Conservation (phyloP, 208 protist species). For the Crithidia mellificae region DNA sequence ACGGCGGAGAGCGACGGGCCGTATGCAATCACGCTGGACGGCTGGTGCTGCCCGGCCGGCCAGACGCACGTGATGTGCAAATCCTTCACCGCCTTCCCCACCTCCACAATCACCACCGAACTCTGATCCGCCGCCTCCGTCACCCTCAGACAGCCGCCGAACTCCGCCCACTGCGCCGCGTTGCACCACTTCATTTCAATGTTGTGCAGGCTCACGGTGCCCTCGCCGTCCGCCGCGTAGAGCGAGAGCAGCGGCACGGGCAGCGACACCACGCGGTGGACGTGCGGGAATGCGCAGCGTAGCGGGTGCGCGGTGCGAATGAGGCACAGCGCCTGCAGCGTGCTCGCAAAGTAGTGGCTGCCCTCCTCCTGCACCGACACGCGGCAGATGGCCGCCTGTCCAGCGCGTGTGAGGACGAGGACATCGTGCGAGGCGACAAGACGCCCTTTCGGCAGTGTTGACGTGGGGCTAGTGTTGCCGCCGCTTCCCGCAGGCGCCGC, state of each 20-base stretch:
- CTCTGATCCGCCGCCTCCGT: conserved; percentile 49
- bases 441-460: not conserved
- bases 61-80: conserved; percentile 41
- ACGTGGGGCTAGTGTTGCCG: too few relatives aligned
- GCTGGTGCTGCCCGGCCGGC: conserved; percentile 21
- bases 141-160: conserved; percentile 36
- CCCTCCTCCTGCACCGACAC: conserved; percentile 33
- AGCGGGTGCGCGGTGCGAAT: conserved; percentile 33
- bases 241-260: conserved; percentile 53
- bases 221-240: conserved; percentile 61
- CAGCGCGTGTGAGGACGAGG: conserved; percentile 39
- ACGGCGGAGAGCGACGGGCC: conserved; percentile 48
- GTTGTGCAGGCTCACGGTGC: conserved; percentile 72
- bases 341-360: conserved; percentile 17
- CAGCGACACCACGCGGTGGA: conserved; percentile 37
- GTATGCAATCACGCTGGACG: conserved; percentile 49
- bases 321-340: conserved; percentile 32
- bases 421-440: conserved; percentile 28
- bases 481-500: too few relatives aligned
- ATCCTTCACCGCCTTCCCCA: conserved; percentile 56
- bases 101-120: conserved; percentile 50
- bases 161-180: conserved; percentile 29
- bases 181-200: conserved; percentile 73
- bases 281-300: conserved; percentile 29
- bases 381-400: conserved; percentile 29